A percentile compares a stretch with the other conserved stretches of the same genome.
Conservation (phyloP, 2,329 filamentous ascomycete genomes). For the Xylariaceae sp. region DNA sequence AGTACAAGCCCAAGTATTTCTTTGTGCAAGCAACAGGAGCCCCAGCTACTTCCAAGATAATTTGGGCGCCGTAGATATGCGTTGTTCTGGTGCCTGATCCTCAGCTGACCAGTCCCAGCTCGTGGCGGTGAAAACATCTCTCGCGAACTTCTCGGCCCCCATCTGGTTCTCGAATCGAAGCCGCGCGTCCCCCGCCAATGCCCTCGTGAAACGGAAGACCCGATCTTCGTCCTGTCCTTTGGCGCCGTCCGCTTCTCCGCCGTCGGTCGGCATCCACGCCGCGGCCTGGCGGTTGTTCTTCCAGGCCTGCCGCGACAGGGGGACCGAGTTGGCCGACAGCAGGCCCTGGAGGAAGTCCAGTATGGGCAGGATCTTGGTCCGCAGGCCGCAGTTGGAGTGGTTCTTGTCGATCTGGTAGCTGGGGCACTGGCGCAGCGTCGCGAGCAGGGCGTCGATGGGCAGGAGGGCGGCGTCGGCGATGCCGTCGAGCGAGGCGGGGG, state of each 20-base stretch:
- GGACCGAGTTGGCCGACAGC: slow-evolving; percentile 42
- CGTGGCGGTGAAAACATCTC: slow-evolving; percentile 50
- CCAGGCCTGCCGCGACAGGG: slow-evolving; percentile 44
- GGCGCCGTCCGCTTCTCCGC: slow-evolving; percentile 12
- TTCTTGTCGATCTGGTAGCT: slow-evolving; percentile 71
- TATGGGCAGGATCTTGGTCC: slow-evolving; percentile 60
- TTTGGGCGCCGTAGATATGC: slow-evolving; percentile 18
- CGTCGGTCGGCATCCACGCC: slow-evolving; percentile 35
- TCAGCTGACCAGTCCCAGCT: slow-evolving; percentile 59
- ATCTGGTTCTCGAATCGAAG: slow-evolving; percentile 45
- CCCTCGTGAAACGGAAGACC: slow-evolving; percentile 47
- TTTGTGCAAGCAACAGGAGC: no score
- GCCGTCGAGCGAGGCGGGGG: slow-evolving; percentile 37
- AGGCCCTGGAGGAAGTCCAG: slow-evolving; percentile 60
- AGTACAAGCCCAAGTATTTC: no score
- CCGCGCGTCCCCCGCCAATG: slow-evolving; percentile 45
- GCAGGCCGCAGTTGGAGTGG: slow-evolving; percentile 69
- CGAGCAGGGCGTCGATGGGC: slow-evolving; percentile 59
- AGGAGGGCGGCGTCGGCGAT: slow-evolving; percentile 47
- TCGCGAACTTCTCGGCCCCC: slow-evolving; percentile 47
- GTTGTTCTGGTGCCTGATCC: slow-evolving; percentile 21
- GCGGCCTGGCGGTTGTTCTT: slow-evolving; percentile 33
- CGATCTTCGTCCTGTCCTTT: slow-evolving; percentile 14
- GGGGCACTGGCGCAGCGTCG: slow-evolving; percentile 60
- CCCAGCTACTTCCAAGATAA: slow-evolving; percentile 20